Conservation (phyloP, 148 eudicot species). For the Vaccinium macrocarpon region DNA sequence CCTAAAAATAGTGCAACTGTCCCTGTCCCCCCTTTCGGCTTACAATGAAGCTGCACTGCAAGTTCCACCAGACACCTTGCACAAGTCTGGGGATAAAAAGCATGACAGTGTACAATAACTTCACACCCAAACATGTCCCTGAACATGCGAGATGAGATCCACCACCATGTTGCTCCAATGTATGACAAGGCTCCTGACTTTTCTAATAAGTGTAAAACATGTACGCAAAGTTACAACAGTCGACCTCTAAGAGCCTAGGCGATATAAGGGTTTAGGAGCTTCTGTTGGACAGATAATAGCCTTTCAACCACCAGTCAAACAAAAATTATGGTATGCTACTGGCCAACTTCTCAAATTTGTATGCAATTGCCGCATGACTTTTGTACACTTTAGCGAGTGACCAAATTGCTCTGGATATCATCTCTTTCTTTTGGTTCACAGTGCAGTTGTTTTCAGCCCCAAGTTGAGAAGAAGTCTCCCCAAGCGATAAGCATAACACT, state of each 20-base stretch:
- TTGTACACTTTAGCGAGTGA: conserved; percentile 61
- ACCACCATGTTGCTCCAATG: neutral
- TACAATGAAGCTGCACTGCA: neutral
- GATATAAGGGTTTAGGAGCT: neutral
- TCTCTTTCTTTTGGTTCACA: conserved; percentile 44
- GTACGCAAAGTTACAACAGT: neutral
- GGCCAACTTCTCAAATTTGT: conserved; percentile 39
- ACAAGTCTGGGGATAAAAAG: neutral
- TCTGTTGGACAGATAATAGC: neutral
- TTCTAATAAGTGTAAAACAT: neutral
- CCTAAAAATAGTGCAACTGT: neutral
- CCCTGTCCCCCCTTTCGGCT: neutral
- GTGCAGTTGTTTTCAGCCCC: conserved; percentile 36
- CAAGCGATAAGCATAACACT: conserved; percentile 50
- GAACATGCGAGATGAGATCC: neutral
- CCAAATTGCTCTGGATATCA: conserved; percentile 48
- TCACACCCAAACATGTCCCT: neutral
- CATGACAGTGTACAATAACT: neutral
- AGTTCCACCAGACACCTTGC: neutral
- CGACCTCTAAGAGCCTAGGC: neutral
- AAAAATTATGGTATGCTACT: conserved; percentile 17
- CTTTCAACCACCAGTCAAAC: neutral
- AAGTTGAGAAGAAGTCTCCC: conserved; percentile 27
- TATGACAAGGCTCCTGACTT: neutral
- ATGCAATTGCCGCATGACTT: conserved; percentile 37